Evolutionary conservation across 306 rosid genomes (phyloP), one percentile per base, ranked within the genome.

Genomic region (Arachis hypogaea): DNA sequence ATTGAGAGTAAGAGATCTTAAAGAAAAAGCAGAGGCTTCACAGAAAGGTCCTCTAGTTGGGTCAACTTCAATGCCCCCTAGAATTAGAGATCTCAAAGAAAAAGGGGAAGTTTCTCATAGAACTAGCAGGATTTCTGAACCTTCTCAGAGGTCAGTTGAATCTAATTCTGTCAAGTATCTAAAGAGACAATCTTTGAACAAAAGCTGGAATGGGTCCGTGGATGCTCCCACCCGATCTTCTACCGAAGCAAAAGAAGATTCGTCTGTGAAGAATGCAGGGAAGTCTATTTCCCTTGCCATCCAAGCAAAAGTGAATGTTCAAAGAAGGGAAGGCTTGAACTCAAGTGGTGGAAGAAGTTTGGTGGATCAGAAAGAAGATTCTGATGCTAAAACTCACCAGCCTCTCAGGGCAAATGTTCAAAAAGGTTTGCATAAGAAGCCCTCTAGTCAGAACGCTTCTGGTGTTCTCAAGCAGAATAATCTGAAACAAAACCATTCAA

Each of bases 241-340:
- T 60, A 59, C 82, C 22, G 77, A 82, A 56, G 60, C 14, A 28
- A 92, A 85, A 80, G 88, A 85, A 72, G 82, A 64, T 30, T 69
- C 75, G 69, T 76, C 80, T 75, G 71, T 72, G 60, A 82, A 72
- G 75, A 81, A 58, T 51, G 84, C 79, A 72, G 90, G 86, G 57
- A 88, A 77, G 75, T 91, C 97, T 47, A 72, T 91, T 60, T 91
- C 94, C 12, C 97, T 91, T 57, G 97, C 97, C 58, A 79, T 91
- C 76, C 97, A 91, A 80, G 97, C 97, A 66, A 91, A 91, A 82
- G 94, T 87, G 73, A 91, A 91, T 79, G 97, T 91, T 70, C 97
- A 86, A 71, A 85, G 81, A 84, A 68, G 97, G 71, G 90, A 88
- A 82, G 86, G 90, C 57, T 82, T 86, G 69, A 81, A 72, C 70